phyloP scores from a whole-genome alignment of 768 basidiomycete species.

The Phaffia tasmanica region DNA sequence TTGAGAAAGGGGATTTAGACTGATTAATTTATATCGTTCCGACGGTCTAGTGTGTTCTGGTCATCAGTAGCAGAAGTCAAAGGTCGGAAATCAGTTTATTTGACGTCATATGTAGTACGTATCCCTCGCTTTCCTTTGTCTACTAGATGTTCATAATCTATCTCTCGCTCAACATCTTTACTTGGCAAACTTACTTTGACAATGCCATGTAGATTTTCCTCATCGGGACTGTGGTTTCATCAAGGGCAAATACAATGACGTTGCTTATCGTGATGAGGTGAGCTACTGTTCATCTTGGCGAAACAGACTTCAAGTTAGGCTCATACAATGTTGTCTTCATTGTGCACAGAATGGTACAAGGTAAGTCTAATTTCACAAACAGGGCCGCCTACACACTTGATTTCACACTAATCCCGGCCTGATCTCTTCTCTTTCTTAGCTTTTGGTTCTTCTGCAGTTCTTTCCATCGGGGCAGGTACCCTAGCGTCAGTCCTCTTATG shows the following conservation, averaged over 20 bases:
- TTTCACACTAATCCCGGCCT: too few relatives aligned
- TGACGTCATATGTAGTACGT: constrained; percentile 35
- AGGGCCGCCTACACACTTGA: constrained; percentile 27
- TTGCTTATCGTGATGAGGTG: constrained; percentile 30
- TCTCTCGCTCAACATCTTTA: not conserved
- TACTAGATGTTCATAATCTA: not conserved
- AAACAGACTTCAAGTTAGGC: not conserved
- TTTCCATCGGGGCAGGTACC: constrained; percentile 63
- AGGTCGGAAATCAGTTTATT: constrained; percentile 30
- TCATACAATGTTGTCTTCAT: not conserved
- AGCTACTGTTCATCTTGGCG: not conserved
- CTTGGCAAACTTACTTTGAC: not conserved
- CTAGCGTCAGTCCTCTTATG: constrained; percentile 42
- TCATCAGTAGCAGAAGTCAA: constrained; percentile 30
- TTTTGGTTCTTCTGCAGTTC: constrained; percentile 55
- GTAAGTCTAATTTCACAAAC: too few relatives aligned
- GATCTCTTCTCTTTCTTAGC: constrained; percentile 49
- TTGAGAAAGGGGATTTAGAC: not conserved
- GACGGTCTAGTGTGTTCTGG: constrained; percentile 30
- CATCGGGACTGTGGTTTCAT: constrained; percentile 33
- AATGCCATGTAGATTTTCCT: constrained; percentile 32
- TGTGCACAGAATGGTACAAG: too few relatives aligned
- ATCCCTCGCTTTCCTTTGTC: not conserved
- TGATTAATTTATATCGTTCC: constrained; percentile 28
- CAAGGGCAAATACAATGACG: constrained; percentile 34